phyloP scores from a whole-genome alignment of 257 asterid species.

The Solanum chilense region DNA sequence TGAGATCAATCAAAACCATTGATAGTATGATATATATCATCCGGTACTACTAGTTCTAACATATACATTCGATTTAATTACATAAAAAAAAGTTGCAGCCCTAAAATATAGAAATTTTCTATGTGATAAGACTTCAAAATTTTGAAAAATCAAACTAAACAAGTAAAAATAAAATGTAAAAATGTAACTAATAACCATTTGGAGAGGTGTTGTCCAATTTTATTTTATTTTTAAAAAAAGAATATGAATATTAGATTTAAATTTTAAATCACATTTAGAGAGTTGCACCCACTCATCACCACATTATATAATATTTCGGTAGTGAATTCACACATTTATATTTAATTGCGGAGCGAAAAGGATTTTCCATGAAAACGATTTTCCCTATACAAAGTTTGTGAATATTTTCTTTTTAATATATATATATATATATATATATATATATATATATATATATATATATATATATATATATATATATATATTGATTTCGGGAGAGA shows the following conservation, averaged over 20 bases:
- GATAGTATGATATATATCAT: too few relatives aligned
- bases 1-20: neutral
- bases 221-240: too few relatives aligned
- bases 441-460: too few relatives aligned
- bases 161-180: too few relatives aligned
- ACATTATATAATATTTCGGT: neutral
- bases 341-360: neutral
- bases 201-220: neutral
- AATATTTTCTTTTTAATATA: too few relatives aligned
- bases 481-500: neutral
- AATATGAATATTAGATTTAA: neutral
- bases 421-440: too few relatives aligned
- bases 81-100: too few relatives aligned
- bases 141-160: neutral
- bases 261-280: neutral
- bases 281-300: neutral
- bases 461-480: too few relatives aligned
- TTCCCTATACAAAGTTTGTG: too few relatives aligned
- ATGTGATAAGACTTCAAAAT: neutral
- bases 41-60: neutral
- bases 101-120: neutral
- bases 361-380: too few relatives aligned
- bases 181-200: neutral
- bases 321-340: neutral
- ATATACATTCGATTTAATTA: too few relatives aligned